These are phyloP conservation scores for Verticillium alfalfae DNA, from an alignment of 2,329 filamentous ascomycete genomes.

Conservation along the genomic window DNA sequence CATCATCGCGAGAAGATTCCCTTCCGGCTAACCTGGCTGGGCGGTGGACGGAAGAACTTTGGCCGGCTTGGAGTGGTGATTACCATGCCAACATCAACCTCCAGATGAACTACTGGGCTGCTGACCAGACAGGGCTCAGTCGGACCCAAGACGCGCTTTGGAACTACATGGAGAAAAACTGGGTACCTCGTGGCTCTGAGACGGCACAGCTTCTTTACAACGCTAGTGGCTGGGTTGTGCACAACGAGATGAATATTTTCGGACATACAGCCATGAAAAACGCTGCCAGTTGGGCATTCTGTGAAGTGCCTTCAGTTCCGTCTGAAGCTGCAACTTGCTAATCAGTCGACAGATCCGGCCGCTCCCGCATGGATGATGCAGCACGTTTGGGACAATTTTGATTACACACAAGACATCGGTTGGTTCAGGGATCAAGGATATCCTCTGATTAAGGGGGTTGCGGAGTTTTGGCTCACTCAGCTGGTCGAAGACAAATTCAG, in stretches of 20 bases:
- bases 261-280: slow-evolving; percentile 42
- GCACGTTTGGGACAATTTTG: slow-evolving; percentile 52
- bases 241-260: slow-evolving; percentile 55
- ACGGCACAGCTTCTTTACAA: slow-evolving; percentile 49
- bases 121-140: slow-evolving; percentile 45
- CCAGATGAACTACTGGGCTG: slow-evolving; percentile 57
- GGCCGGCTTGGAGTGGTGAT: slow-evolving; percentile 39
- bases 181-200: slow-evolving; percentile 45
- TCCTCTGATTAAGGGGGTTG: slow-evolving; percentile 44
- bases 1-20: slow-evolving; percentile 42
- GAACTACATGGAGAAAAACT: slow-evolving; percentile 47
- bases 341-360: slow-evolving; percentile 33
- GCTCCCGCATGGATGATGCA: slow-evolving; percentile 55
- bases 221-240: slow-evolving; percentile 48
- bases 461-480: slow-evolving; percentile 51
- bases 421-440: slow-evolving; percentile 45
- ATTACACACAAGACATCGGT: slow-evolving; percentile 39
- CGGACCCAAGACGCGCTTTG: slow-evolving; percentile 39
- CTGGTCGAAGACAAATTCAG: slow-evolving; percentile 43
- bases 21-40: slow-evolving; percentile 54
- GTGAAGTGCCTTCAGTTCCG: slow-evolving; percentile 10
- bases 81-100: slow-evolving; percentile 56
- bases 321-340: slow-evolving; percentile 7
- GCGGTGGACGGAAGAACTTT: slow-evolving; percentile 42
- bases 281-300: slow-evolving; percentile 22